phyloP scores from a whole-genome alignment of 2,329 filamentous ascomycete species.

The Microthyrium microscopicum region DNA sequence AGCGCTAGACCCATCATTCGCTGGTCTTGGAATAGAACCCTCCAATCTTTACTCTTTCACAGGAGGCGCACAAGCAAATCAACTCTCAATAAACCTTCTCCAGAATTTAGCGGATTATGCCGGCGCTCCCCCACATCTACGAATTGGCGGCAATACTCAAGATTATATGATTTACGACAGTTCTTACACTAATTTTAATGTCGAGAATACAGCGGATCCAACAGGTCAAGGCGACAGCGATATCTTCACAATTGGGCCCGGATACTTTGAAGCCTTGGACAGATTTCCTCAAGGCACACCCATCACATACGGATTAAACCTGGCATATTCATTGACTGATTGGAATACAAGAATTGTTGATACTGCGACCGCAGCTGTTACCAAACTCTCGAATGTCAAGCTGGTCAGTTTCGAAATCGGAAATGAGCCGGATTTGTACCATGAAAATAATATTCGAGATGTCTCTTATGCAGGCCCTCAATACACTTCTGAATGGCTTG shows the following conservation, averaged over 20 bases:
- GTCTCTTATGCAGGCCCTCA: conserved; percentile 26
- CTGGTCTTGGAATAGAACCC: conserved; percentile 35
- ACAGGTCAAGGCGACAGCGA: conserved; percentile 26
- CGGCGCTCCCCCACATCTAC: conserved; percentile 31
- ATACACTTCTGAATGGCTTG: conserved; percentile 30
- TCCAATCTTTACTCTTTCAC: conserved; percentile 36
- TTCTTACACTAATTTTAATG: conserved; percentile 16
- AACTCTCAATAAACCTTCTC: conserved; percentile 30
- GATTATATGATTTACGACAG: conserved; percentile 32
- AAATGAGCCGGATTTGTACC: conserved; percentile 27
- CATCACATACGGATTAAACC: conserved; percentile 33
- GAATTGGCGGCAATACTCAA: conserved; percentile 34
- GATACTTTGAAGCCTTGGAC: conserved; percentile 30
- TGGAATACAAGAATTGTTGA: conserved; percentile 26
- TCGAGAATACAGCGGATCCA: conserved; percentile 23
- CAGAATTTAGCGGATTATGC: conserved; percentile 32
- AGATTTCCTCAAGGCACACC: conserved; percentile 33
- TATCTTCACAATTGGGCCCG: conserved; percentile 30
- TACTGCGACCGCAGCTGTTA: conserved; percentile 23
- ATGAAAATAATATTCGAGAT: conserved; percentile 28
- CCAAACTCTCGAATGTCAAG: conserved; percentile 21
- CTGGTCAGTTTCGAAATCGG: conserved; percentile 27
- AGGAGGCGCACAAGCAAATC: conserved; percentile 25
- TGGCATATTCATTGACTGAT: conserved; percentile 30
- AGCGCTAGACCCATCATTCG: conserved; percentile 27